Evolutionary conservation across 192 early-diverging fungal species (phyloP).

Genomic region (Polychytrium aggregatum): DNA sequence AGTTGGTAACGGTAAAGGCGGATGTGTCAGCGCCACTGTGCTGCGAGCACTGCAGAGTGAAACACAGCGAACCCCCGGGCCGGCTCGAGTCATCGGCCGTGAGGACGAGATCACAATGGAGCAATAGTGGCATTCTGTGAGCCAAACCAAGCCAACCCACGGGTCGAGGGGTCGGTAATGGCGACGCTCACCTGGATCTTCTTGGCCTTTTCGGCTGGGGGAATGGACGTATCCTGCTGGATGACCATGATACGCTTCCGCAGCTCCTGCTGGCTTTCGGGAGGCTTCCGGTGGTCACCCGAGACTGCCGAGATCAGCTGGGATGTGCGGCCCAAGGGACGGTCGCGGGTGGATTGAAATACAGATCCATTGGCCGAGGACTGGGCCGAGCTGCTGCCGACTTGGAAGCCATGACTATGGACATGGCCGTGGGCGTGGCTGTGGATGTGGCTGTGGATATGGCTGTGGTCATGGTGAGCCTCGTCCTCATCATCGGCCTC

Average conservation of each 20-base stretch:
- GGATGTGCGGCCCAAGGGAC: background rate
- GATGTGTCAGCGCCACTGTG: no score
- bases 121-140: background rate
- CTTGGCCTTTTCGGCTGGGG: slow-evolving; percentile 50
- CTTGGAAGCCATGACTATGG: no score
- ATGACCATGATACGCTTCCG: slow-evolving; percentile 57
- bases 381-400: no score
- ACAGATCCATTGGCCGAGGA: no score
- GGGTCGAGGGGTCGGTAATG: no score
- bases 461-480: background rate
- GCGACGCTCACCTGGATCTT: slow-evolving; percentile 65
- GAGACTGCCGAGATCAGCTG: background rate
- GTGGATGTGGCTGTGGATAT: background rate
- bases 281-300: background rate
- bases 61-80: no score
- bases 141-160: background rate
- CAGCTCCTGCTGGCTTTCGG: slow-evolving; percentile 30
- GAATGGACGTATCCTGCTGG: slow-evolving; percentile 35
- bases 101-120: no score
- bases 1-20: no score
- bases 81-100: no score
- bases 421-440: no score
- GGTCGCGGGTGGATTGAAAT: no score
- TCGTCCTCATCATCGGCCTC: background rate
- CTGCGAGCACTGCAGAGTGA: no score